Base-by-base conservation (phyloP, 768 basidiomycete genomes). In the Lactarius akahatsu region DNA sequence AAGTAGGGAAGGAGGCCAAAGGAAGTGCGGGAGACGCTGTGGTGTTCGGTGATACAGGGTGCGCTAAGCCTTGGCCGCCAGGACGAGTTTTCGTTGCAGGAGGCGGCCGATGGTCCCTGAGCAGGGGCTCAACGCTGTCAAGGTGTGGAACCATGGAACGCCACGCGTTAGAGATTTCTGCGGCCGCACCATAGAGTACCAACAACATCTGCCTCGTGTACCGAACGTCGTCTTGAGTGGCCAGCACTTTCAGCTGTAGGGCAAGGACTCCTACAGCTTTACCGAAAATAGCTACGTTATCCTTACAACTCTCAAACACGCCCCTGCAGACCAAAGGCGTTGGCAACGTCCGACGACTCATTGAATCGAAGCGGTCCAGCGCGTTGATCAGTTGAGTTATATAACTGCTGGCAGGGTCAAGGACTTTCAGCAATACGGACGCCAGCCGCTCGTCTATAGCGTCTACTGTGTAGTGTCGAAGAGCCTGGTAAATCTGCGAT, bases 121-220 rank as follows among this genome's bases (percentile, higher is more conserved):
- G 77, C 59, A 89, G 80, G 5, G 89, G 86, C 68, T 83, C 84
- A 56, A 96, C 83, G 26, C 85, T 80, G 28, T 89, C 86, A 4
- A 92, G 78, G 32, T 92, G 84, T 16, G 89, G 89, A 77, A 96
- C 87, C 61, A 70, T 64, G 18, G 81, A 77, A 73, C 84, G 84
- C 97, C 97, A 99, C 5, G 94, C 88, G 69, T 82, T 81, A 1
- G 90, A 86, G 54, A 98, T 86, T 76, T 99, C 97, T 7, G 90
- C 91, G 71, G 89, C 86, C 16, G 94, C 90, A 10, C 94, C 95
- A 72, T 94, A 95, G 41, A 98, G 81, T 76, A 92, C 89, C 63
- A 97, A 77, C 38, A 96, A 77, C 74, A 98, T 85, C 72, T 92
- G 92, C 40, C 96, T 81, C 59, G 93, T 86, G 76, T 92, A 96